phyloP scores from a whole-genome alignment of 2,329 filamentous ascomycete species.

The Trichoderma cornu-damae region DNA sequence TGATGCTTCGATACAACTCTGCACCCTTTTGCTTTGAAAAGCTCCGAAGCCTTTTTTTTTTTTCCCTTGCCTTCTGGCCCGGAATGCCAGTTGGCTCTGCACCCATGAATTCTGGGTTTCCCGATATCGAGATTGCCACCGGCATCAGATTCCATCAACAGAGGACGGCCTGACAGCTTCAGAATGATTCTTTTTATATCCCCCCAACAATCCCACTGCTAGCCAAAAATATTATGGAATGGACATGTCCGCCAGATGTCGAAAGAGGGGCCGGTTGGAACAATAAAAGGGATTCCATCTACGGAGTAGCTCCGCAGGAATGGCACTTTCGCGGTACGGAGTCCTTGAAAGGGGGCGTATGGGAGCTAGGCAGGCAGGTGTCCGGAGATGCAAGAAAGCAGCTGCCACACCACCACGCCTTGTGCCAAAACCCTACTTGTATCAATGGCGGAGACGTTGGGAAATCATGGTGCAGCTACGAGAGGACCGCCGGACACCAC shows the following conservation, averaged over 20 bases:
- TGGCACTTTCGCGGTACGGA: slow-evolving; percentile 1
- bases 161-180: not conserved
- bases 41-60: slow-evolving; percentile 1
- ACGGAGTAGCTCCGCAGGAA: slow-evolving; percentile 5
- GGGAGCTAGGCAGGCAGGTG: not conserved
- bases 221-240: not conserved
- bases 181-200: not conserved
- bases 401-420: slow-evolving; percentile 6
- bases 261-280: slow-evolving; percentile 9
- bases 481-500: slow-evolving; percentile 6
- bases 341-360: slow-evolving; percentile 1
- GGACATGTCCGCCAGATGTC: not conserved
- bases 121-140: not conserved
- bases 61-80: not conserved
- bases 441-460: not conserved
- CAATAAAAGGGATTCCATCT: not conserved
- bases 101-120: not conserved
- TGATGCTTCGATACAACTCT: slow-evolving; percentile 9
- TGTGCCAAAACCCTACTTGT: slow-evolving; percentile 2
- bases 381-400: not conserved
- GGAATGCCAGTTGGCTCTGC: not conserved
- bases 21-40: not conserved
- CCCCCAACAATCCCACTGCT: not conserved
- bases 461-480: not conserved
- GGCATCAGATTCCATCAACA: not conserved